Evolutionary conservation across 306 rosid genomes (phyloP), one percentile per base, ranked within the genome.

Genomic region (Quercus engelmannii): DNA sequence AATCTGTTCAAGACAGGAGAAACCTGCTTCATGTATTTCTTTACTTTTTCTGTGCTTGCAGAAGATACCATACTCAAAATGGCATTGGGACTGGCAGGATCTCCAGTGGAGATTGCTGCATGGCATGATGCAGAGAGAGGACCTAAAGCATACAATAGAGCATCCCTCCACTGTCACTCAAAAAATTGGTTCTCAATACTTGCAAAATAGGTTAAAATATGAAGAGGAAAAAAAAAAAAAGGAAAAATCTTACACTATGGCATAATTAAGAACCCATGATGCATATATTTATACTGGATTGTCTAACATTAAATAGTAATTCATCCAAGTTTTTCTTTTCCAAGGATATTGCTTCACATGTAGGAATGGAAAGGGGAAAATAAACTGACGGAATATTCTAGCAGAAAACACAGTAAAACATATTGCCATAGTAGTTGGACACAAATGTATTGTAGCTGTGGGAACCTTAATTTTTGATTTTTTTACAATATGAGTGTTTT

Each of bases 11-110:
- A 92, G 99, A 86, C 95, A 87, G 54, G 91, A 51, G 80, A 94
- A 85, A 51, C 94, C 97, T 46, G 94, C 97, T 84, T 92, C 99
- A 52, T 92, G 91, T 91, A 92, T 82, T 87, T 91, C 85, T 92
- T 92, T 30, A 73, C 89, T 77, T 94, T 92, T 87, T 89, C 89
- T 71, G 84, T 79, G 90, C 97, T 90, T 63, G 97, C 93, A 78
- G 93, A 87, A 71, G 89, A 87, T 73, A 94, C 83, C 76, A 86
- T 49, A 56, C 88, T 87, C 82, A 94, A 78, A 86, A 94, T 90
- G 74, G 93, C 90, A 87, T 76, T 76, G 71, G 94, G 87, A 75
- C 89, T 76, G 35, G 88, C 25, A 75, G 89, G 89, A 84, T 89
- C 88, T 63, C 84, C 77, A 31, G 85, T 61, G 5, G 83, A 85